phyloP scores from a whole-genome alignment of 352 stramenopile genomes.

The Globisporangium okanoganense region DNA sequence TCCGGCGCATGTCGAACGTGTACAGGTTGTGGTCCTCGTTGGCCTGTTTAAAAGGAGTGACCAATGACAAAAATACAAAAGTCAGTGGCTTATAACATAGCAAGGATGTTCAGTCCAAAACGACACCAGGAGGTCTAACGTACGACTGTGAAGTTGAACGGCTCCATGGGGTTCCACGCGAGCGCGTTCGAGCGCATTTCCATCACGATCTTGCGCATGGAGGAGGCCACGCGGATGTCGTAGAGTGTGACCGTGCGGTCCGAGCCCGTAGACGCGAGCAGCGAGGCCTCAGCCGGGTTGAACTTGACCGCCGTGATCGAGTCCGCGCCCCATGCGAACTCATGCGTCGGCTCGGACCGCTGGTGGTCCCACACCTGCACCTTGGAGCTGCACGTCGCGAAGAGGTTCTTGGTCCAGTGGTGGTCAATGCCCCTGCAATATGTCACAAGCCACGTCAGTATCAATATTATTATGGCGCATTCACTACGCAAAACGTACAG shows the following conservation, averaged over 20 bases:
- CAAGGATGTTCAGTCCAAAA: background rate
- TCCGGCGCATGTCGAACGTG: conserved; percentile 99
- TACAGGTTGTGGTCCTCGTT: conserved; percentile 99
- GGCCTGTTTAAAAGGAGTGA: conserved; percentile 38
- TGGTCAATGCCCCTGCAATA: conserved; percentile 96
- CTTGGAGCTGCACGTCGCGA: conserved; percentile 89
- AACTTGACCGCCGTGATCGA: conserved; percentile 94
- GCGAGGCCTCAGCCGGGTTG: conserved; percentile 94
- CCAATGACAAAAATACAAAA: background rate
- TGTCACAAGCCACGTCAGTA: conserved; percentile 2
- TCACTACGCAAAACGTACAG: conserved; percentile 66
- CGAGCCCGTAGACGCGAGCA: conserved; percentile 94
- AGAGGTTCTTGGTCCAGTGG: conserved; percentile 93
- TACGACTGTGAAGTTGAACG: conserved; percentile 98
- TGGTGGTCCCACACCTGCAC: conserved; percentile 97
- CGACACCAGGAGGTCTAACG: conserved; percentile 9
- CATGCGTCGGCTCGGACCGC: conserved; percentile 91
- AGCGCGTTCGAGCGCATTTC: conserved; percentile 97
- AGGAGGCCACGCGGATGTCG: conserved; percentile 87
- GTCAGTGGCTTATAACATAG: background rate
- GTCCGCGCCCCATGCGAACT: conserved; percentile 93
- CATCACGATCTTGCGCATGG: conserved; percentile 96
- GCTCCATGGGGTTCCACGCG: conserved; percentile 99
- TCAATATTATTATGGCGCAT: no score
- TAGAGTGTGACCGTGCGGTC: conserved; percentile 94